phyloP scores from a whole-genome alignment of 1,139 yeast genomes.

The Casaregolazyma lundiana region DNA sequence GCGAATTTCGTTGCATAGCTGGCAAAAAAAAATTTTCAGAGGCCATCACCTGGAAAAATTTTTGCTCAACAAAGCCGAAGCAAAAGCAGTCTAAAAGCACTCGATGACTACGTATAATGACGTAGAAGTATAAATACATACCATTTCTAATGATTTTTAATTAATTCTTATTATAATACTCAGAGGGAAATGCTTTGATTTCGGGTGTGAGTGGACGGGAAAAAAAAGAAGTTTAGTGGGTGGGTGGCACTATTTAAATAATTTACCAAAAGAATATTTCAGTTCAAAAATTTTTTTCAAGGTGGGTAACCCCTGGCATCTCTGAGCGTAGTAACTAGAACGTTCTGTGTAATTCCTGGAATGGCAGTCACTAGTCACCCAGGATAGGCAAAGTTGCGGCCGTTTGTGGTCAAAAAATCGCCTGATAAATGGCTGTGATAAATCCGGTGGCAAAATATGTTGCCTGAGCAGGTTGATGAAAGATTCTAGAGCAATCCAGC shows the following conservation, averaged over 20 bases:
- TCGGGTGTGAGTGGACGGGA: slow-evolving; percentile 42
- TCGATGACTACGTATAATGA: not conserved
- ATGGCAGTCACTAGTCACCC: slow-evolving; percentile 7
- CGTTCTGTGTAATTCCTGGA: slow-evolving; percentile 8
- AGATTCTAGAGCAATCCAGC: not conserved
- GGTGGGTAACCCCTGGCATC: slow-evolving; percentile 9
- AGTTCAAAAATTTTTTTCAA: slow-evolving; percentile 7
- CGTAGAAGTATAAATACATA: slow-evolving; percentile 19
- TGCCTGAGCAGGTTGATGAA: not conserved
- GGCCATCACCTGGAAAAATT: not conserved
- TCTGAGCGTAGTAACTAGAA: slow-evolving; percentile 9
- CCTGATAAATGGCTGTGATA: not conserved
- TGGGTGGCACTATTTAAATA: slow-evolving; percentile 11
- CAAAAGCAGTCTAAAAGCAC: not conserved
- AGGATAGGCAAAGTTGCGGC: not conserved
- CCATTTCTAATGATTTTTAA: slow-evolving; percentile 33
- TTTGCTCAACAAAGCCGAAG: not conserved
- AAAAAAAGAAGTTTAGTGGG: slow-evolving; percentile 22
- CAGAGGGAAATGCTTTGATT: slow-evolving; percentile 40
- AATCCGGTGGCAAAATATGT: not conserved
- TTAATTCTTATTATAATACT: slow-evolving; percentile 25
- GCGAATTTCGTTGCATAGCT: no score
- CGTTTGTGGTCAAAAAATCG: not conserved
- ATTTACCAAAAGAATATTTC: slow-evolving; percentile 6
- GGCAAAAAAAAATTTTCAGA: slow-evolving; percentile 5